phyloP scores from a whole-genome alignment of 2,329 filamentous ascomycete species.

The Calonectria leucothoes region DNA sequence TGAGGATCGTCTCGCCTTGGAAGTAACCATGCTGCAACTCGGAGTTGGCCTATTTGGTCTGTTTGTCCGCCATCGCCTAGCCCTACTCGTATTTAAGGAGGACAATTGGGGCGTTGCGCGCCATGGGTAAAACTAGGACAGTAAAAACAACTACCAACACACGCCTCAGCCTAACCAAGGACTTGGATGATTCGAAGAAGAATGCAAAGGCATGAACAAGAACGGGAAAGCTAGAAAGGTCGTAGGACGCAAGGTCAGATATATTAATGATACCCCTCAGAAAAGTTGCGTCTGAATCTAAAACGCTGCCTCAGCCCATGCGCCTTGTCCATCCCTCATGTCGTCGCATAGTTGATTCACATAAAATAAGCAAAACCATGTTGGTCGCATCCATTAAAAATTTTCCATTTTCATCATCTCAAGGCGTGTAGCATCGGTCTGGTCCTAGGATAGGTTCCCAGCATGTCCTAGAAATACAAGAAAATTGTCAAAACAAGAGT shows the following conservation, averaged over 20 bases:
- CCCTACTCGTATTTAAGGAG: constrained; percentile 87
- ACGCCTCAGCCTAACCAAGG: neutral
- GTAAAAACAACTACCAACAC: neutral
- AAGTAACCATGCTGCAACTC: constrained; percentile 84
- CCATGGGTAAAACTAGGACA: constrained; percentile 24
- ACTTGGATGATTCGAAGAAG: neutral
- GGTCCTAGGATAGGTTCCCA: constrained; percentile 21
- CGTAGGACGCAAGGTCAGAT: neutral
- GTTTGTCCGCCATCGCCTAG: constrained; percentile 86
- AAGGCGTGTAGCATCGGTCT: constrained; percentile 28
- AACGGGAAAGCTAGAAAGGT: neutral
- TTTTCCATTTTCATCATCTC: constrained; percentile 30
- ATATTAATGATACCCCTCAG: constrained; percentile 28
- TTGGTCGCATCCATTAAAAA: constrained; percentile 27
- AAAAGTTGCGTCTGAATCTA: neutral
- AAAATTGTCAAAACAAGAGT: constrained; percentile 23
- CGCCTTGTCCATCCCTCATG: neutral
- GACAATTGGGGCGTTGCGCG: constrained; percentile 75
- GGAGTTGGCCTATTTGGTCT: constrained; percentile 83
- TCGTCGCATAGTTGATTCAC: neutral
- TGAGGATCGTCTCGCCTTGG: constrained; percentile 84
- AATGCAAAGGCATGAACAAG: neutral
- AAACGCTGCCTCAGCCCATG: too few relatives aligned
- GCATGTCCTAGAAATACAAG: constrained; percentile 41
- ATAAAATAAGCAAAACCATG: neutral